Evolutionary conservation across 108 stramenopile species (phyloP).

Genomic region (Pelagomonas calceolata): DNA sequence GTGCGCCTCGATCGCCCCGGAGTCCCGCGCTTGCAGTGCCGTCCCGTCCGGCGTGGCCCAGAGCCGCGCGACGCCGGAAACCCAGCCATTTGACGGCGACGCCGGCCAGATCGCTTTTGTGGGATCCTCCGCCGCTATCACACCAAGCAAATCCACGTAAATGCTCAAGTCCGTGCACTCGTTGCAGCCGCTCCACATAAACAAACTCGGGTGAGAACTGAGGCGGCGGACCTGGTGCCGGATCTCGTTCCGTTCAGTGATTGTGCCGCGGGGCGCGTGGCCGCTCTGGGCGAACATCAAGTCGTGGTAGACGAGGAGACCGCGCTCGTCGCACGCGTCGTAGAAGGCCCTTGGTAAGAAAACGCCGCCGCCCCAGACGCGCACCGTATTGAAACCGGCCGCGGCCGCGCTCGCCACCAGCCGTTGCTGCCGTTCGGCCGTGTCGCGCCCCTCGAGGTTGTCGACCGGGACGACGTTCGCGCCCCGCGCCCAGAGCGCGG

Average conservation of each 20-base stretch:
- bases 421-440: conserved; percentile 20
- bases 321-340: conserved; percentile 14
- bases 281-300: conserved; percentile 12
- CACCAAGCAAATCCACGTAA: conserved; percentile 1
- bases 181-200: conserved; percentile 13
- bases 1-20: conserved; percentile 3
- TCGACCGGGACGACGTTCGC: conserved; percentile 58
- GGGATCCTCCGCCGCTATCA: not conserved
- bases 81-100: conserved; percentile 7
- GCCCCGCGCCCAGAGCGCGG: conserved; percentile 29
- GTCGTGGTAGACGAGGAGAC: conserved; percentile 15
- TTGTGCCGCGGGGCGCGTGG: not conserved
- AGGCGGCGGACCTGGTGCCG: conserved; percentile 13
- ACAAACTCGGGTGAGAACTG: conserved; percentile 1
- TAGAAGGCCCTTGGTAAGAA: conserved; percentile 14
- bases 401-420: conserved; percentile 35
- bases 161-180: conserved; percentile 7
- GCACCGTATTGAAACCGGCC: conserved; percentile 48
- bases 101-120: conserved; percentile 6
- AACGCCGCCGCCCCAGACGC: conserved; percentile 29
- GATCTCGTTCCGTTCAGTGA: not conserved
- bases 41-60: not conserved
- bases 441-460: conserved; percentile 39
- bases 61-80: conserved; percentile 4
- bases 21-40: not conserved